Evolutionary conservation across 495 filamentous ascomycete species (phyloP).

Genomic region (Thermothielavioides terrestris): DNA sequence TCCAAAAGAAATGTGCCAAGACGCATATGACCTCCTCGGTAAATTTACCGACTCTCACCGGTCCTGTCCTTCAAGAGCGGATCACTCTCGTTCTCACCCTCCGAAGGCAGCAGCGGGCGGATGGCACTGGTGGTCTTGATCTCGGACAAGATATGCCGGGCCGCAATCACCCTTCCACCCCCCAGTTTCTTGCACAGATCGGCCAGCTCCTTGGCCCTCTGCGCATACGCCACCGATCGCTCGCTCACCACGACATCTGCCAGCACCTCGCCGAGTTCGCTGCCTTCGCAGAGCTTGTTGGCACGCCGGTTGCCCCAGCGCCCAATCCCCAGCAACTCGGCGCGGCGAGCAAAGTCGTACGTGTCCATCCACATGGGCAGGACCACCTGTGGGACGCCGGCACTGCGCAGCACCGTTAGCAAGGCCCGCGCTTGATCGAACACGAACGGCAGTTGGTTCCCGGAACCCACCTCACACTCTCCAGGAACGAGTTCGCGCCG

Average conservation of each 20-base stretch:
- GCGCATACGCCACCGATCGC: slow-evolving; percentile 6
- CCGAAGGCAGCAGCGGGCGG: not conserved
- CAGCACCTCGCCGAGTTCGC: slow-evolving; percentile 15
- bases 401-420: no score
- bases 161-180: slow-evolving; percentile 19
- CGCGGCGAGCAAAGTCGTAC: no score
- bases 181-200: slow-evolving; percentile 12
- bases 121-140: not conserved
- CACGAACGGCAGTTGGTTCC: no score
- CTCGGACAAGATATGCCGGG: slow-evolving; percentile 15
- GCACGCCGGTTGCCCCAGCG: no score
- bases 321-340: no score
- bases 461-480: no score
- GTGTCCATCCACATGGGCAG: not conserved
- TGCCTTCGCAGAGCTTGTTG: slow-evolving; percentile 5
- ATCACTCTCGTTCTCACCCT: not conserved
- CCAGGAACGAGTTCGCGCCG: slow-evolving; percentile 37
- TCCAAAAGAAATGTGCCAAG: no score
- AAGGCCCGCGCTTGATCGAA: no score
- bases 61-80: not conserved
- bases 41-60: not conserved
- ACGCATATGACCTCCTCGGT: no score
- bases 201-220: slow-evolving; percentile 17
- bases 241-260: slow-evolving; percentile 19
- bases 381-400: no score